Evolutionary conservation across 306 rosid genomes (phyloP), one percentile per base, ranked within the genome.

Genomic region (Comarum palustre): DNA sequence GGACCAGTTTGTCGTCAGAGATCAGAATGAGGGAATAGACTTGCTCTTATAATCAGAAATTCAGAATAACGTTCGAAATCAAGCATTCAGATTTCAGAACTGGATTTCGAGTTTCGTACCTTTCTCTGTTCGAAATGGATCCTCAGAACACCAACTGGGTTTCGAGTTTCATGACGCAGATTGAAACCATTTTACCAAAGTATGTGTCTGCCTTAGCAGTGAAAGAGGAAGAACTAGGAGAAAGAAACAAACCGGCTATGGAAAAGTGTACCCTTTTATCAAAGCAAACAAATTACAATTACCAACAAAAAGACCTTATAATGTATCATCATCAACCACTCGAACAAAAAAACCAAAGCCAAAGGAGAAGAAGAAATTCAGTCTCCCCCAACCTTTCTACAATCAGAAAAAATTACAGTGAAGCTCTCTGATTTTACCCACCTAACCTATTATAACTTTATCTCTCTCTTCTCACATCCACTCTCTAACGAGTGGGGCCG

Each of bases 361-460:
- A 62, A 78, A 64, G 75, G 74, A 78, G 69, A 80, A 86, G 66
- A 77, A 29, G n/a, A n/a, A 81, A 68, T 58, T 75, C 75, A 24
- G 6, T 48, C 80, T 42, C 75, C 51, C 43, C 45, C 54, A 24
- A 57, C 78, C 78, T 9, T 62, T 79, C 83, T 81, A 60, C 75
- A 77, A 69, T 62, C 55, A 77, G 73, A 77, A 84, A 84, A 78
- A 86, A 82, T 81, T 69, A 78, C 81, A 77, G 81, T 61, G 73
- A 61, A 59, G 75, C 45, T 68, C 85, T 77, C 82, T 62, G 34
- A 41, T 31, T 55, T 42, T 38, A 43, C 65, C 65, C 78, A 8
- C 22, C 67, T 65, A 74, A 42, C 62, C 86, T 80, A 84, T 48
- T 57, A 52, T 39, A 67, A 64, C 31, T 83, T 29, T 29, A 29